phyloP scores from a whole-genome alignment of 495 filamentous ascomycete genomes.

The Immersiella caudata region DNA sequence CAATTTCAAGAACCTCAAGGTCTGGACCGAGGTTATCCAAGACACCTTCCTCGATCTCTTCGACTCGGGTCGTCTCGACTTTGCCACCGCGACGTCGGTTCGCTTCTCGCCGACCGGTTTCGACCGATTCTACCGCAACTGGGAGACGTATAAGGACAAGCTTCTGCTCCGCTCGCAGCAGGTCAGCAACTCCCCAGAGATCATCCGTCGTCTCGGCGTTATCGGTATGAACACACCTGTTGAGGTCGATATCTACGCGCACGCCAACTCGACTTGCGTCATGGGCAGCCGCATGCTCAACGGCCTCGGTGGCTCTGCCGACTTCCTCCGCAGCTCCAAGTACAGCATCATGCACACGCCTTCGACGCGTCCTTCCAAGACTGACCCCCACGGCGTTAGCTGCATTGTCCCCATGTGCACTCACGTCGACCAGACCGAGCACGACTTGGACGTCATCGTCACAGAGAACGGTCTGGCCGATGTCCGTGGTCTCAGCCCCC shows the following conservation, averaged over 20 bases:
- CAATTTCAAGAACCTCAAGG: conserved; percentile 84
- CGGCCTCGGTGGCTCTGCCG: conserved; percentile 84
- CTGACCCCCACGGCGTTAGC: conserved; percentile 77
- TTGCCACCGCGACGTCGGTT: conserved; percentile 88
- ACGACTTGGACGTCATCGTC: conserved; percentile 84
- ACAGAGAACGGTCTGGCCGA: conserved; percentile 89
- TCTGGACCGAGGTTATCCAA: conserved; percentile 94
- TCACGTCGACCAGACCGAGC: conserved; percentile 91
- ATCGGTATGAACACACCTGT: conserved; percentile 97
- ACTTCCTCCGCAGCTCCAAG: conserved; percentile 83
- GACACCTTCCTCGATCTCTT: conserved; percentile 94
- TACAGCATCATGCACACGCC: conserved; percentile 96
- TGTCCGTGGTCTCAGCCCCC: conserved; percentile 77
- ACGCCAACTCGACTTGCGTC: conserved; percentile 89
- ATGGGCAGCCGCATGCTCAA: conserved; percentile 93
- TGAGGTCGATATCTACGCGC: conserved; percentile 92
- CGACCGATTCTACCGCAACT: conserved; percentile 87
- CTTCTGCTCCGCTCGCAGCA: conserved; percentile 84
- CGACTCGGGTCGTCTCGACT: conserved; percentile 86
- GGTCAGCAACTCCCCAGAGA: conserved; percentile 92
- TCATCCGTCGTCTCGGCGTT: conserved; percentile 83
- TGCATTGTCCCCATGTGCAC: conserved; percentile 94
- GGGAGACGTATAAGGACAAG: conserved; percentile 79
- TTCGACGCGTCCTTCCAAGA: conserved; percentile 75
- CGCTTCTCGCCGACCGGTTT: conserved; percentile 92